Base-by-base conservation (phyloP, 2,329 filamentous ascomycete genomes). In the Paraconiothyrium brasiliense region DNA sequence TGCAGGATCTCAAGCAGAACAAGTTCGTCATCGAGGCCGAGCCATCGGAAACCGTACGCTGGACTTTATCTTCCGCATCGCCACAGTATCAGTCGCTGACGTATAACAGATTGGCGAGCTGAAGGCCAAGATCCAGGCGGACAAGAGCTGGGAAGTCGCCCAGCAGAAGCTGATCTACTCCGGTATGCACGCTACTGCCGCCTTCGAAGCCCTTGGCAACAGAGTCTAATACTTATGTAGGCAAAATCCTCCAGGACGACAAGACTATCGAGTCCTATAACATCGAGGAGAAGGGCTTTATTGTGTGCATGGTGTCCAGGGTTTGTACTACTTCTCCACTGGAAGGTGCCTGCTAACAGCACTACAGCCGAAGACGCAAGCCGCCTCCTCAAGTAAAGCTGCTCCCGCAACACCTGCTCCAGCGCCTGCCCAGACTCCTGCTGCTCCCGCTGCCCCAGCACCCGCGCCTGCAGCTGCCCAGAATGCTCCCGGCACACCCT, bases 211-310 rank as follows among this genome's bases (percentile, higher is more conserved):
- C 51, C 35, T 46, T 60, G 34, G 63, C 58, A 51, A 49, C 70
- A 66, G 63, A 51, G 72, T 66, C 68, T 77, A 63, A 72, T 68
- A 55, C 60, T 39, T 34, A 46, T 51, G 59, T 72, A 97, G 94
- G 95, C 84, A 99, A 99, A 85, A 98, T 99, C 72, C 85, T 99
- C 68, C 94, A 97, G 82, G 94, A 99, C 90, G 93, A 93, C 65
- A 95, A 97, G 77, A 97, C 94, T 2, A 92, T 99, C 71, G 93
- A 93, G 80, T 94, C 92, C 44, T 98, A 98, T 85, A 97, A 93
- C 82, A 98, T 99, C 67, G 94, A 99, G 82, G 95, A 98, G 87
- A 99, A 98, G 86, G 95, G 95, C 41, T 99, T 98, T 79, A 93
- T 99, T 74, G 95, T 99, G 63, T 99, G 95, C 84, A 97, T 99